Conservation (phyloP, 108 stramenopile genomes). For the Poteriospumella lacustris region DNA sequence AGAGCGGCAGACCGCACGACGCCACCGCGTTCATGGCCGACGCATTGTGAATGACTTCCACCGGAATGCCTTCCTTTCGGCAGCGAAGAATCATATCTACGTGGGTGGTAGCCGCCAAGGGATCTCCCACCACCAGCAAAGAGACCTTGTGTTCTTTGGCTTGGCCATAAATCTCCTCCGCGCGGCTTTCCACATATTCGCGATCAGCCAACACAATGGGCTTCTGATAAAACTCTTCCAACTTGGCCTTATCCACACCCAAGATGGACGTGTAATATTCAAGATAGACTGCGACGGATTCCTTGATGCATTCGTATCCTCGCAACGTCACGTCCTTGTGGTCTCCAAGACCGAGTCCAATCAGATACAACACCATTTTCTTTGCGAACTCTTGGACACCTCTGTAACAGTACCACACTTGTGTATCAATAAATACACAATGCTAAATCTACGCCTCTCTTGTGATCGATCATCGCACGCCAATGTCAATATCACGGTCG, state of each 20-base stretch:
- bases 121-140: constrained; percentile 96
- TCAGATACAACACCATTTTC: constrained; percentile 96
- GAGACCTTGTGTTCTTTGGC: constrained; percentile 71
- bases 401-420: no score
- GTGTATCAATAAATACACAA: no score
- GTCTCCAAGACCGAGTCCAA: constrained; percentile 93
- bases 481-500: no score
- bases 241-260: constrained; percentile 37
- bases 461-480: no score
- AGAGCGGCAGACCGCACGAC: constrained; percentile 90
- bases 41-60: constrained; percentile 95
- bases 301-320: constrained; percentile 86
- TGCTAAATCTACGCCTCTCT: no score
- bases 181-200: constrained; percentile 81
- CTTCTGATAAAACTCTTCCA: constrained; percentile 83
- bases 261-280: constrained; percentile 96
- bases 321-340: constrained; percentile 96
- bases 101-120: constrained; percentile 94
- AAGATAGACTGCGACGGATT: constrained; percentile 72
- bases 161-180: constrained; percentile 80
- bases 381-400: no score
- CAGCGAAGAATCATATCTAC: constrained; percentile 88
- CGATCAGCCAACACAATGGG: constrained; percentile 82
- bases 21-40: constrained; percentile 97
- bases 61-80: constrained; percentile 61